These are phyloP conservation scores for Closterium sp. DNA, from an alignment of 139 green algal species.

Conservation along the genomic window DNA sequence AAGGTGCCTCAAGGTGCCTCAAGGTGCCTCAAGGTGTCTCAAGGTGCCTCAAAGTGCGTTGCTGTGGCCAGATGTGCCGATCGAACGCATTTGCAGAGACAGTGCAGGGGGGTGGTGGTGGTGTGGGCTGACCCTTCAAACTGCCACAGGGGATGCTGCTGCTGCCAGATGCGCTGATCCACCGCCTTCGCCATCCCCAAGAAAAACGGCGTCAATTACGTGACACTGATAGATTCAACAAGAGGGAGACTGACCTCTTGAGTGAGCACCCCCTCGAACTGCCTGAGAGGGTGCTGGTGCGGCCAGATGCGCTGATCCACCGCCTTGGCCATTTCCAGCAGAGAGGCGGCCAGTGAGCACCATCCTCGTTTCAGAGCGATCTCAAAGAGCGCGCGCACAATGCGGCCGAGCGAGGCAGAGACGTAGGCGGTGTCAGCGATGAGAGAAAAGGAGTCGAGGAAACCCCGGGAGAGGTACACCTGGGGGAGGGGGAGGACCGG, in stretches of 20 bases:
- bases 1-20: no score
- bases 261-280: background rate
- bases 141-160: conserved; percentile 88
- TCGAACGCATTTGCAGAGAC: no score
- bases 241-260: no score
- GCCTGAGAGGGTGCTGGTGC: conserved; percentile 76
- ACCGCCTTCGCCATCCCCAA: no score
- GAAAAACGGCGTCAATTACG: no score
- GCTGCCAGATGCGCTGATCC: background rate
- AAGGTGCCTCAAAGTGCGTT: no score
- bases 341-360: conserved; percentile 59
- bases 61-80: no score
- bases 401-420: conserved; percentile 78
- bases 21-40: no score
- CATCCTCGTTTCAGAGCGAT: conserved; percentile 79
- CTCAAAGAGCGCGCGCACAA: conserved; percentile 91
- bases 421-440: conserved; percentile 94
- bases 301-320: conserved; percentile 87
- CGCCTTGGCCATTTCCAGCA: conserved; percentile 52
- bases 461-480: conserved; percentile 73
- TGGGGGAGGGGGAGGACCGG: background rate
- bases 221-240: no score
- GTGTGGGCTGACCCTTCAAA: conserved; percentile 60
- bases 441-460: conserved; percentile 87
- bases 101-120: no score